A percentile compares a stretch with the other conserved stretches of the same genome.
Conservation (phyloP, 2,329 filamentous ascomycete species). For the Leptodontidium sp. region DNA sequence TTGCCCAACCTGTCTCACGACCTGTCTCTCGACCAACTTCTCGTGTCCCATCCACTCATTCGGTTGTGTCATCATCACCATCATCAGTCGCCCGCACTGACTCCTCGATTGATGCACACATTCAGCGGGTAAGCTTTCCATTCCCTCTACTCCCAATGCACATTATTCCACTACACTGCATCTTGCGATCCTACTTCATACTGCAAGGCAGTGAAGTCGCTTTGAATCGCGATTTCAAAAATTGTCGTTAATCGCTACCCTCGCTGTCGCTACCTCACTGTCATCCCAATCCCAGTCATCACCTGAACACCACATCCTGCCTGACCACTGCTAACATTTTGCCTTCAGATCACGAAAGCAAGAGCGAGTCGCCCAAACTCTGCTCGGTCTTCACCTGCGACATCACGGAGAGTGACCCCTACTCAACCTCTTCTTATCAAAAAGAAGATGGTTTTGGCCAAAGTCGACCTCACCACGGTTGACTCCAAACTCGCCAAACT, state of each 20-base stretch:
- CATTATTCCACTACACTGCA: not conserved
- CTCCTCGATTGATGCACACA: conserved; percentile 21
- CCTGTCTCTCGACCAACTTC: conserved; percentile 18
- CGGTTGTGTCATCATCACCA: conserved; percentile 5
- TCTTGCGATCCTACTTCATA: no score
- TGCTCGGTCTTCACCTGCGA: no score
- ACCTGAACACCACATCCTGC: no score
- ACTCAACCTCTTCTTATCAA: conserved; percentile 26
- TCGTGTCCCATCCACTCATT: conserved; percentile 21
- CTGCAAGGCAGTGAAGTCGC: no score
- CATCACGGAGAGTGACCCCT: conserved; percentile 20
- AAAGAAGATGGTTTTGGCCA: conserved; percentile 19
- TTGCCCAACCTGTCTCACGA: conserved; percentile 17
- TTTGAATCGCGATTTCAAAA: no score
- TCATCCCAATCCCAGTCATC: no score
- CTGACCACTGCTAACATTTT: no score
- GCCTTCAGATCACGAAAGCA: no score
- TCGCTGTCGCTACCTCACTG: no score
- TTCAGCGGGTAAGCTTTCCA: conserved; percentile 16
- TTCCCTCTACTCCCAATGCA: not conserved
- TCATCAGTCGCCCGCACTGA: conserved; percentile 22
- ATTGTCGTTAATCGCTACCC: no score
- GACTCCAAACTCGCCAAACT: conserved; percentile 15
- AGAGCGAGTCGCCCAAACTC: no score
- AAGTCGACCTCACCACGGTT: conserved; percentile 21